Conservation (phyloP, 768 basidiomycete species). For the Hygrophoropsis aurantiaca region DNA sequence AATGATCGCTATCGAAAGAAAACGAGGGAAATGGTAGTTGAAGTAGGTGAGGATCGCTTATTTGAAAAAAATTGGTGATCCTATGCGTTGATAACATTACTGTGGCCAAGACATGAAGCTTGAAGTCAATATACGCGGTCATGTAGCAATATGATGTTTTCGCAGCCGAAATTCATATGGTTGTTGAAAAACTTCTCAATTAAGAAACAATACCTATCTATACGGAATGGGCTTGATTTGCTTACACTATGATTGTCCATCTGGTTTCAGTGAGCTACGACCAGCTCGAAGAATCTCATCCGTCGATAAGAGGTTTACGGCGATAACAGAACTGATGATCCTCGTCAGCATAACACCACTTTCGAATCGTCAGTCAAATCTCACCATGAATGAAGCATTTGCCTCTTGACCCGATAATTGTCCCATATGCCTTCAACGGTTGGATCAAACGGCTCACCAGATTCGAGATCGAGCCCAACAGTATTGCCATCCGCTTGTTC, state of each 20-base stretch:
- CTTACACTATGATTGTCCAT: slow-evolving; percentile 53
- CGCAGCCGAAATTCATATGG: too few species aligned
- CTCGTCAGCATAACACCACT: slow-evolving; percentile 22
- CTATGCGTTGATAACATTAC: too few species aligned
- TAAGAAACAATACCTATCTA: too few species aligned
- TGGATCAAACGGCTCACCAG: slow-evolving; percentile 96
- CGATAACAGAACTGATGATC: slow-evolving; percentile 77
- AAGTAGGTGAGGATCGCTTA: too few species aligned
- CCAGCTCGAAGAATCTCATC: slow-evolving; percentile 94
- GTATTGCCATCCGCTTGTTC: slow-evolving; percentile 92
- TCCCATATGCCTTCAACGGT: slow-evolving; percentile 97
- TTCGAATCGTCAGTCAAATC: slow-evolving; percentile 21
- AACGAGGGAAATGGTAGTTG: too few species aligned
- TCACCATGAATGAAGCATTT: slow-evolving; percentile 97
- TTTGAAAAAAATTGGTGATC: too few species aligned
- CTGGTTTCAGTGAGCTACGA: slow-evolving; percentile 83
- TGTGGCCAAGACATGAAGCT: too few species aligned
- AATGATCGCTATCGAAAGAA: too few species aligned
- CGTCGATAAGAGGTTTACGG: slow-evolving; percentile 90
- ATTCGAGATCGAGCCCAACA: slow-evolving; percentile 89
- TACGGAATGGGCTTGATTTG: too few species aligned
- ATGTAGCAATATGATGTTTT: too few species aligned
- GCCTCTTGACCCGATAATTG: slow-evolving; percentile 97
- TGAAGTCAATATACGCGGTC: too few species aligned
- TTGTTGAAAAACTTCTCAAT: too few species aligned